Base-by-base conservation (phyloP, 495 filamentous ascomycete genomes). In the Penicillium soppii region DNA sequence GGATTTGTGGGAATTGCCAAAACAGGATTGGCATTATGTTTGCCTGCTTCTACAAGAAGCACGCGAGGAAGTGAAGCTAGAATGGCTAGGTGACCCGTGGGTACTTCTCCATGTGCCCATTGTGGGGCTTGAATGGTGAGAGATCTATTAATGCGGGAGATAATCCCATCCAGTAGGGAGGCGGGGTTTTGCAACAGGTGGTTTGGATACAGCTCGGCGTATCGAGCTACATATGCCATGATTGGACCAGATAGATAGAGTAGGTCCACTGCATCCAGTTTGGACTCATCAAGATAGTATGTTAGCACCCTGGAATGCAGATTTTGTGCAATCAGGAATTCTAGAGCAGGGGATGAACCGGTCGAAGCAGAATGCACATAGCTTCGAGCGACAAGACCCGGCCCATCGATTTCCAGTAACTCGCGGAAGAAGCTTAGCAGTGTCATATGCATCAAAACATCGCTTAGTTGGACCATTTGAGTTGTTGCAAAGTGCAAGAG, bases 371-470 rank as follows among this genome's bases (percentile, higher is more conserved):
- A 71, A 16, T 71, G 64, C 25, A 69, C 63, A 54, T 54, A 58
- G 20, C 51, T 61, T 7, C 62, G 60, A 35, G 68, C 63, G 19
- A 53, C 53, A 7, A 75, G 63, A 52, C 71, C 68, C 7, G 70
- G 69, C 7, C 66, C 58, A 46, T 73, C 67, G 27, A 70, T 67
- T 39, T 79, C 76, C 12, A 91, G 59, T 35, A 89, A 70, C n/a
- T 81, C 75, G 40, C 81, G 77, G 54, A 84, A 90, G 61, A 94
- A 94, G 56, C 89, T 83, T 41, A 95, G 73, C 41, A 94, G 68
- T 16, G 76, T 89, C 57, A 89, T 77, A 53, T 92, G 87, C 86
- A 95, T 88, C 53, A 96, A 69, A 20, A 85, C 74, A 58, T 96
- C 91, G 32, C 73, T 75, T 49, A 75, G 76, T 54, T 92, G 80